Evolutionary conservation across 2,329 filamentous ascomycete species (phyloP).

Genomic region (Coniochaeta ligniaria): DNA sequence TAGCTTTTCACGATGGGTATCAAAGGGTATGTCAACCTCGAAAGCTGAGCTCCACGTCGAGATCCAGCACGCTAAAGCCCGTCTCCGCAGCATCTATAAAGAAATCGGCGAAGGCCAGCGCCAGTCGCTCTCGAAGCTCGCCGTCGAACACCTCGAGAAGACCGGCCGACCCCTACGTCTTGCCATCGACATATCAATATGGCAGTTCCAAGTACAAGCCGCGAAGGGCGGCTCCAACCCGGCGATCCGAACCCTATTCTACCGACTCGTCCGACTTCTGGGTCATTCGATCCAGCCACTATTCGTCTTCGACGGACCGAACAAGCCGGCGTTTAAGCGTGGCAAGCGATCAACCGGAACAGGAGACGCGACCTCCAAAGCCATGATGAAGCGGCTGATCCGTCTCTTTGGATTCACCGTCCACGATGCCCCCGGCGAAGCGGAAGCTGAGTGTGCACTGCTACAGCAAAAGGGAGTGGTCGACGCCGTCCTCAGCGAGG

Average conservation of each 20-base stretch:
- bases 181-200: constrained; percentile 92
- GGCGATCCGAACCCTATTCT: constrained; percentile 86
- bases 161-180: constrained; percentile 70
- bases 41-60: background rate
- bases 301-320: constrained; percentile 46
- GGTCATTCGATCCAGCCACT: constrained; percentile 41
- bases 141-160: constrained; percentile 66
- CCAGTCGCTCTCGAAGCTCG: constrained; percentile 74
- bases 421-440: constrained; percentile 88
- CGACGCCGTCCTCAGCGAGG: constrained; percentile 90
- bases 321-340: constrained; percentile 68
- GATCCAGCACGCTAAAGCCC: background rate
- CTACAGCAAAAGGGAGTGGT: constrained; percentile 77
- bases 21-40: constrained; percentile 41
- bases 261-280: constrained; percentile 61
- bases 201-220: constrained; percentile 90
- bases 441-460: constrained; percentile 90
- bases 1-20: constrained; percentile 47
- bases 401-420: constrained; percentile 76
- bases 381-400: constrained; percentile 76
- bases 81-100: constrained; percentile 65
- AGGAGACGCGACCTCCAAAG: constrained; percentile 59
- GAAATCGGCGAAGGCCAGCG: constrained; percentile 78
- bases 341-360: constrained; percentile 65
- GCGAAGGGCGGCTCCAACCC: constrained; percentile 83